Evolutionary conservation across 345 rosid species (phyloP), one percentile per base, ranked within the genome.

Genomic region (Rhizophora apiculata): DNA sequence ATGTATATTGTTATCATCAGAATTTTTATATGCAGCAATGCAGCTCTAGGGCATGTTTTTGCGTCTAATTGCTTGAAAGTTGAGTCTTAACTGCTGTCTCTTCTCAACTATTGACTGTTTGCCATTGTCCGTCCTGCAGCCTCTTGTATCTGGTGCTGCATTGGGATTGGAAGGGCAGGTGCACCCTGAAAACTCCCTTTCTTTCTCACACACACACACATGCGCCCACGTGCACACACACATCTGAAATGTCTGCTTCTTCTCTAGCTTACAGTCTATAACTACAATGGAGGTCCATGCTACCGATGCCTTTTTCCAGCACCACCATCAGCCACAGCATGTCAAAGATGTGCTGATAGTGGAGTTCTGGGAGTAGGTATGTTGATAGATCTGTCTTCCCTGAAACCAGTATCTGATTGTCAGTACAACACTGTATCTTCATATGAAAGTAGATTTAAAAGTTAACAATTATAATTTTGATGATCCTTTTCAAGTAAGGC

Each of bases 91-190:
- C 29, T 34, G 11, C 13, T 20, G 26, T 30, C 21, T 46, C 26
- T 2, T 7, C 30, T 10, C 16, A 46, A 62, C 27, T 30, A 34
- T 53, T 76, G 74, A 76, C 74, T 26, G n/a, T n/a, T 62, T 76
- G 24, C 24, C 37, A 5, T 68, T 61, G 65, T 60, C 46, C 29
- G 49, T 31, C 36, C 39, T 76, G 81, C 83, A 95, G 99, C 97
- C 99, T 80, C 85, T 95, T 72, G 99, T 91, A 37, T 95, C 99
- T 0, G 99, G 99, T 32, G 99, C 99, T 81, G 99, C 97, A 7
- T 73, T 95, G 64, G 99, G 99, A 68, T 74, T 89, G 79, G 97
- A 95, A 59, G 99, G 99, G 62, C 99, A 93, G 96, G 98, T 91
- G 16, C 21, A 4, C 68, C 32, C 65, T 53, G 54, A 43, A 43